Percentiles rank a stretch among this genome's conserved stretches.
phyloP scores from a whole-genome alignment of 1,284 basidiomycete species.

The Cronartium quercuum region DNA sequence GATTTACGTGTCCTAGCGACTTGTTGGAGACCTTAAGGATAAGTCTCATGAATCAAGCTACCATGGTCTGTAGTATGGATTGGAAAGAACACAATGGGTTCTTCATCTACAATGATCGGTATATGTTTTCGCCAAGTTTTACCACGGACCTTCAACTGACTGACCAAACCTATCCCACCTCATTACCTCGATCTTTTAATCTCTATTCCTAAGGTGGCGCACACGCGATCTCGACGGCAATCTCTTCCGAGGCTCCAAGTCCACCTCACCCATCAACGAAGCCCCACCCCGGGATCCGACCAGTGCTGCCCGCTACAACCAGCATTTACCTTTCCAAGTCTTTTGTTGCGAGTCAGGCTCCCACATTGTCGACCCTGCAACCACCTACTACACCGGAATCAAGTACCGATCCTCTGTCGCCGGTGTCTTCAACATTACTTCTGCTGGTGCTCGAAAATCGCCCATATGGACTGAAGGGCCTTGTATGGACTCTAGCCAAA shows the following conservation, averaged over 20 bases:
- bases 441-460: constrained; percentile 55
- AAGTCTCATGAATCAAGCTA: constrained; percentile 76
- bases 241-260: constrained; percentile 88
- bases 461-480: constrained; percentile 61
- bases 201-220: constrained; percentile 63
- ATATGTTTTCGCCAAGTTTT: constrained; percentile 42
- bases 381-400: constrained; percentile 84
- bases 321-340: constrained; percentile 89
- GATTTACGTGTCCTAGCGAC: constrained; percentile 93
- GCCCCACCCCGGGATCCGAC: constrained; percentile 77
- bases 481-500: constrained; percentile 86
- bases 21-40: constrained; percentile 87
- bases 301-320: constrained; percentile 72
- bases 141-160: not conserved
- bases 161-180: not conserved
- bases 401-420: constrained; percentile 65
- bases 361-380: constrained; percentile 83
- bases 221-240: constrained; percentile 92
- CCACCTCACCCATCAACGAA: constrained; percentile 77
- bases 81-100: constrained; percentile 94
- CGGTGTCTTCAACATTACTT: constrained; percentile 59
- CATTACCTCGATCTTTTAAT: constrained; percentile 5
- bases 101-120: constrained; percentile 94
- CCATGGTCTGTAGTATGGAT: constrained; percentile 97
- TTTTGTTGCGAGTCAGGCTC: constrained; percentile 96